Evolutionary conservation across 116 monocot species (phyloP).

Genomic region (Trichopus zeylanicus): DNA sequence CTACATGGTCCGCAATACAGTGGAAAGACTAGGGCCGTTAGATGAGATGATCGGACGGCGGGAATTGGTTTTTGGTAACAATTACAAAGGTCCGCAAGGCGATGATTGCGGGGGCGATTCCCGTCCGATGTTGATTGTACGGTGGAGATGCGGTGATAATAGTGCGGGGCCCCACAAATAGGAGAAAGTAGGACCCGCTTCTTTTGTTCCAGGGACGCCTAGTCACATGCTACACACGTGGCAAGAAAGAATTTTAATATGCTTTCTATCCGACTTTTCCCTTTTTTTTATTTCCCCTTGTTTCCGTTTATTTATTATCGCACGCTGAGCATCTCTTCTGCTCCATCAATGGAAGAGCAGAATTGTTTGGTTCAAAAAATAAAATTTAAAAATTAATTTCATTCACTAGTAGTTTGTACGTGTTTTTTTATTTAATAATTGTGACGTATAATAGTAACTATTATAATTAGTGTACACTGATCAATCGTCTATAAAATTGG

Average conservation of each 20-base stretch:
- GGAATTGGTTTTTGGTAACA: no score
- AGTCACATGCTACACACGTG: neutral
- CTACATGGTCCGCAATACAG: no score
- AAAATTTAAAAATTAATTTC: no score
- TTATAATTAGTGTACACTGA: no score
- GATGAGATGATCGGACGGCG: neutral
- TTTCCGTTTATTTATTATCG: neutral
- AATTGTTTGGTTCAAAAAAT: neutral
- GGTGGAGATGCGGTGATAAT: neutral
- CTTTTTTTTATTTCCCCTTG: neutral
- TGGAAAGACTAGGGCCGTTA: no score
- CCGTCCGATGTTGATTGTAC: no score
- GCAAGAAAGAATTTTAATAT: neutral
- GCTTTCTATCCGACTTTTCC: neutral
- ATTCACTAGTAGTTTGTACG: no score
- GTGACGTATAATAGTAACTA: no score
- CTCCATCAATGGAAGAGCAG: neutral
- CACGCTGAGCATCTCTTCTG: neutral
- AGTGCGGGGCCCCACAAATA: neutral
- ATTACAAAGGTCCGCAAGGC: no score
- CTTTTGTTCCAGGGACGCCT: neutral
- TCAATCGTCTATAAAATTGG: no score
- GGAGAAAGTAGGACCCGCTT: neutral
- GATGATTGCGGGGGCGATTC: neutral
- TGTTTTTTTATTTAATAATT: no score